phyloP scores from a whole-genome alignment of 129 eudicot species.

The Flaveria trinervia region DNA sequence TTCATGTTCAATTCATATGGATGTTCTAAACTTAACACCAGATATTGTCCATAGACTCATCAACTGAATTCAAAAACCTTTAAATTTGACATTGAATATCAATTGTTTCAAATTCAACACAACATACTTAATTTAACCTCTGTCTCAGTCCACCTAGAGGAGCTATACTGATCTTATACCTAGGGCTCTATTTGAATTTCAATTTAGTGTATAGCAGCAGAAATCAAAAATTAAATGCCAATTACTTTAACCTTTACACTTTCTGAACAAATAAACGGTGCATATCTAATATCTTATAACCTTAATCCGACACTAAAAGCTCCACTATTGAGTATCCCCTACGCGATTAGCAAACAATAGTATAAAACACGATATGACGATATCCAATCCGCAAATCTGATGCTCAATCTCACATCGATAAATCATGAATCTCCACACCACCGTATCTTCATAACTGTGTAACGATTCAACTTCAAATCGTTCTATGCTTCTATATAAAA shows the following conservation, averaged over 20 bases:
- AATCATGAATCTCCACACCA: neutral
- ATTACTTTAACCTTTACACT: neutral
- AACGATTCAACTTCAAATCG: neutral
- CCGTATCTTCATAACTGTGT: neutral
- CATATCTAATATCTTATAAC: neutral
- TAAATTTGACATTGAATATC: neutral
- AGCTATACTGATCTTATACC: neutral
- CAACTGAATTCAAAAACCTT: neutral
- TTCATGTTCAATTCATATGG: neutral
- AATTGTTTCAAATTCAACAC: slow-evolving; percentile 5
- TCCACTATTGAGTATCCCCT: neutral
- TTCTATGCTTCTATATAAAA: neutral
- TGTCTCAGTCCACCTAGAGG: neutral
- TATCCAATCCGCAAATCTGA: neutral
- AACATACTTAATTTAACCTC: neutral
- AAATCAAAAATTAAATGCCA: too few species aligned
- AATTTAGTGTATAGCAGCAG: too few species aligned
- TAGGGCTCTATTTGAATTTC: neutral
- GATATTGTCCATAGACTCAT: neutral
- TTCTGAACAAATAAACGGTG: neutral
- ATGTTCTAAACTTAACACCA: neutral
- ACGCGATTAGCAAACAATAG: neutral
- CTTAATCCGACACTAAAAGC: neutral
- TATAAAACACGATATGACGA: slow-evolving; percentile 1
- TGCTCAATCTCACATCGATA: slow-evolving; percentile 2